A percentile compares a stretch with the other conserved stretches of the same genome.
phyloP scores from a whole-genome alignment of 768 basidiomycete genomes.

The Suillus clintonianus region DNA sequence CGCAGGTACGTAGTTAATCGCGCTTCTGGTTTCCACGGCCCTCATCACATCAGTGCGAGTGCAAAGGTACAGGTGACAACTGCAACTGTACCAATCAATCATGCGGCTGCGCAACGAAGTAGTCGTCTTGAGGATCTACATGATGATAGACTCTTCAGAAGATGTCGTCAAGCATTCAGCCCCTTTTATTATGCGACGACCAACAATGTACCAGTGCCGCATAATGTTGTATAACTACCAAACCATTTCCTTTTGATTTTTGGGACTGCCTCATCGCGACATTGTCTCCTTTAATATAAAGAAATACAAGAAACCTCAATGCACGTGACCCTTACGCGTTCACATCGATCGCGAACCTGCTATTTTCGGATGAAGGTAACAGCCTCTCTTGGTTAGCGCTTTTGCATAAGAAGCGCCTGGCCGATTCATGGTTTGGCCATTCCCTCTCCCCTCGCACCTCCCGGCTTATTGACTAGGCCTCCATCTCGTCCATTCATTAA shows the following conservation, averaged over 20 bases:
- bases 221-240: neutral
- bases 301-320: slow-evolving; percentile 10
- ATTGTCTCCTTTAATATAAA: neutral
- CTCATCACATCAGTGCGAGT: slow-evolving; percentile 18
- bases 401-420: slow-evolving; percentile 7
- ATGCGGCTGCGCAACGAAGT: slow-evolving; percentile 22
- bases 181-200: neutral
- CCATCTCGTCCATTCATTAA: neutral
- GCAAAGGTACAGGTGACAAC: slow-evolving; percentile 16
- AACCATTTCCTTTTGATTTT: neutral
- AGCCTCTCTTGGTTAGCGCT: slow-evolving; percentile 1
- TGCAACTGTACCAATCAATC: slow-evolving; percentile 19
- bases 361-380: slow-evolving; percentile 16
- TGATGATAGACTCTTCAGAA: neutral
- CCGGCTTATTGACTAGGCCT: slow-evolving; percentile 16
- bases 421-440: neutral
- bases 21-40: neutral
- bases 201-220: neutral
- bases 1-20: slow-evolving; percentile 14
- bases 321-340: slow-evolving; percentile 7
- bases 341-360: slow-evolving; percentile 1
- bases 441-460: neutral
- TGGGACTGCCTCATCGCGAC: neutral
- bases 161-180: neutral
- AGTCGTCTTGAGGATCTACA: neutral